Evolutionary conservation across 2,329 filamentous ascomycete species (phyloP), one percentile per base, ranked within the genome.

Genomic region (Chaetothyriales sp.): DNA sequence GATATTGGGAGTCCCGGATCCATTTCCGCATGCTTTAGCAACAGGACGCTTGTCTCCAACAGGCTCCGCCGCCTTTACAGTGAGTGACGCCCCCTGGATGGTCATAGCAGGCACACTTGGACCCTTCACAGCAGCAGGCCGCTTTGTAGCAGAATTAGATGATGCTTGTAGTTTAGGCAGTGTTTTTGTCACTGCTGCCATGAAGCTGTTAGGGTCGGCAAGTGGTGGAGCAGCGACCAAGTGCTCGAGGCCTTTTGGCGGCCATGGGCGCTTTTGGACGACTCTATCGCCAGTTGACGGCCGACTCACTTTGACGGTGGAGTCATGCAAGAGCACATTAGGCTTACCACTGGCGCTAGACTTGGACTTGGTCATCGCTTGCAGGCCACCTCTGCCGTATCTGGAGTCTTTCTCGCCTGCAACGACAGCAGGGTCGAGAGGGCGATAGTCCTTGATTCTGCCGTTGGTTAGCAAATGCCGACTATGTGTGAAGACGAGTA

Each of bases 261-360:
- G 52, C 51, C 50, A 54, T 43, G 54, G 49, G 8, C 50, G 46
- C 12, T 32, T 42, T 22, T 52, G 51, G 7, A 42, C 10, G 5
- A 2, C 32, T 39, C 32, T 39, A 3, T 12, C 32, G 15, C 10
- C 32, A 9, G 32, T 39, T 15, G 32, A 39, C 10, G 32, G 10
- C 4, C 32, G 10, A 15, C 10, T 39, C 10, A 39, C 12, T 39
- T 12, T 39, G 32, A 39, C 32, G 32, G 12, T 39, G 32, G 12
- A 15, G 32, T 15, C 32, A 15, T 39, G 10, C 9, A 39, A 15
- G 32, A 10, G 2, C 12, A 39, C 32, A 5, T 15, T 15, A 15
- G 32, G 10, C 32, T 39, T 39, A 15, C 12, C 5, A 9, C 15
- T 15, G 32, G 3, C 32, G 10, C 15, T 39, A 4, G 32, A 39